These are phyloP conservation scores for Serpula lacrymans DNA, from an alignment of 768 basidiomycete genomes.

Conservation along the genomic window DNA sequence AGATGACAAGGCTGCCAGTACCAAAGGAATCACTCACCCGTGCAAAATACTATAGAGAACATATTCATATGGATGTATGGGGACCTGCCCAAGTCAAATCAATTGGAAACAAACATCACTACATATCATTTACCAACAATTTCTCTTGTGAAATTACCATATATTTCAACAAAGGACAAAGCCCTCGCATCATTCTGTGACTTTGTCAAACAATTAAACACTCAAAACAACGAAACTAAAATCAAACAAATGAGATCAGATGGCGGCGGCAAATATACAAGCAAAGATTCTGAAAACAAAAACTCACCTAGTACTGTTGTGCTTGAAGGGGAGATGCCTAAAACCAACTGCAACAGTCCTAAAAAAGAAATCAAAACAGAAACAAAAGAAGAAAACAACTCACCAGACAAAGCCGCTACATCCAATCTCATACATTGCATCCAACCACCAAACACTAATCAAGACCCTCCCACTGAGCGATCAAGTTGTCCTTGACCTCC, in stretches of 20 bases:
- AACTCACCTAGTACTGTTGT: background rate
- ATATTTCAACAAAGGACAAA: constrained; percentile 28
- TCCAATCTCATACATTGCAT: too few species aligned
- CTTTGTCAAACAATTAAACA: constrained; percentile 22
- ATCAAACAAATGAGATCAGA: constrained; percentile 15
- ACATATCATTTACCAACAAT: constrained; percentile 26
- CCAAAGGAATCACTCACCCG: background rate
- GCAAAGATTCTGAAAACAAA: constrained; percentile 6
- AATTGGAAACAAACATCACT: constrained; percentile 10
- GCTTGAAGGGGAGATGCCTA: constrained; percentile 8
- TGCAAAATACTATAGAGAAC: background rate
- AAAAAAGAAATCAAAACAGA: too few species aligned
- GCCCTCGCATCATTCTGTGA: constrained; percentile 21
- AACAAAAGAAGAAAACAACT: too few species aligned
- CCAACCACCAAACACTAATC: too few species aligned
- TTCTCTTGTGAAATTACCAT: constrained; percentile 18
- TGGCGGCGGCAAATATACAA: constrained; percentile 26
- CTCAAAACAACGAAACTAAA: constrained; percentile 13
- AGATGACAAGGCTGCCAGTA: background rate
- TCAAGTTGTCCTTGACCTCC: background rate
- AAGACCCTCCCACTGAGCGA: too few species aligned
- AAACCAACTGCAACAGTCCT: background rate
- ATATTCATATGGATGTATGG: constrained; percentile 8
- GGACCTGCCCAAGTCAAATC: background rate
- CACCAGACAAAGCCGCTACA: too few species aligned